Percentiles rank a stretch among this genome's conserved stretches.
These are phyloP conservation scores for Pyracantha coccinea DNA, from an alignment of 331 rosid species.

Conservation along the genomic window DNA sequence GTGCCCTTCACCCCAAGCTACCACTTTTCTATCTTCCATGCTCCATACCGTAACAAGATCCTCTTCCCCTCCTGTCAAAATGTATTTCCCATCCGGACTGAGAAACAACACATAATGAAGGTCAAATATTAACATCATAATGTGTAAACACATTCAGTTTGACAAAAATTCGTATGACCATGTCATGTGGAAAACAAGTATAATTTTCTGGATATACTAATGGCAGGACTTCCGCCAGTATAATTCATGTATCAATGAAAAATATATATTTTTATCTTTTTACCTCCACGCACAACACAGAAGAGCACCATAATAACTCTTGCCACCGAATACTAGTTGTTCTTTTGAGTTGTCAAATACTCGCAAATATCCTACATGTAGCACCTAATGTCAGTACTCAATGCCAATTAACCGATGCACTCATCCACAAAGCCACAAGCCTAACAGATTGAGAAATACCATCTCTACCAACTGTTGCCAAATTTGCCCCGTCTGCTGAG, in stretches of 20 bases:
- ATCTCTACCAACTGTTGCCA: constrained; percentile 94
- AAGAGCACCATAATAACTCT: constrained; percentile 95
- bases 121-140: neutral
- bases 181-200: neutral
- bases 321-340: constrained; percentile 82
- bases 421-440: neutral
- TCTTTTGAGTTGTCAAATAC: constrained; percentile 87
- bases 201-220: neutral
- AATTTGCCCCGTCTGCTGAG: constrained; percentile 63
- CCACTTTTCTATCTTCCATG: constrained; percentile 91
- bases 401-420: neutral
- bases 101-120: neutral
- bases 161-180: neutral
- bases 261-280: neutral
- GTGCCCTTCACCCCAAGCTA: constrained; percentile 99
- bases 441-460: constrained; percentile 39
- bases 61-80: constrained; percentile 97
- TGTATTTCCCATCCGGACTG: constrained; percentile 88
- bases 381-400: constrained; percentile 27
- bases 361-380: constrained; percentile 71
- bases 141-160: neutral
- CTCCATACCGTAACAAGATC: constrained; percentile 98
- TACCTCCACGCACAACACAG: constrained; percentile 98
- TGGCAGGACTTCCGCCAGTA: neutral
- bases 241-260: neutral